Evolutionary conservation across 2,329 filamentous ascomycete species (phyloP).

Genomic region (Dactylellina parvicollis): DNA sequence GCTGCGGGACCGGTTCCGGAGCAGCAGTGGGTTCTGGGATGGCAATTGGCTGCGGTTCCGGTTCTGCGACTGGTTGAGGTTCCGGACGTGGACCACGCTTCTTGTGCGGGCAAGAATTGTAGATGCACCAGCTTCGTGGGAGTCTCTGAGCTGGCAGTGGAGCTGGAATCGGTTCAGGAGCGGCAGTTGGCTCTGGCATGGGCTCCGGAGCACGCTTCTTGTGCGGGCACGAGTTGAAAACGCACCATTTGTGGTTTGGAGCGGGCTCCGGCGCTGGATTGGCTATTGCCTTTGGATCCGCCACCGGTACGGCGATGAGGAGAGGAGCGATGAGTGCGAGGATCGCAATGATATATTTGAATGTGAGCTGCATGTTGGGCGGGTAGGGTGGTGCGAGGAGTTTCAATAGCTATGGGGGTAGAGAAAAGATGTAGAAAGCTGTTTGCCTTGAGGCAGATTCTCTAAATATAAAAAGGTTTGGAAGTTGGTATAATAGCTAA

Average conservation of each 20-base stretch:
- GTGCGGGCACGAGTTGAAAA: slow-evolving; percentile 10
- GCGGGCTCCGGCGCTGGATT: not conserved
- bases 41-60: not conserved
- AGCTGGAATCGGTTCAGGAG: not conserved
- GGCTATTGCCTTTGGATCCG: slow-evolving; percentile 23
- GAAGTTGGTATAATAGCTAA: slow-evolving; percentile 33
- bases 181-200: slow-evolving; percentile 10
- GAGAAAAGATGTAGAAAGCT: slow-evolving; percentile 13
- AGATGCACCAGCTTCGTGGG: slow-evolving; percentile 7
- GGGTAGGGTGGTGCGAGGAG: slow-evolving; percentile 1
- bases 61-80: too few relatives aligned
- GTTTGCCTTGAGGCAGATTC: slow-evolving; percentile 37
- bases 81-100: slow-evolving; percentile 18
- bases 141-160: not conserved
- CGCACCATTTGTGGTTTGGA: not conserved
- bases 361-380: slow-evolving; percentile 40
- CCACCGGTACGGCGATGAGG: slow-evolving; percentile 28
- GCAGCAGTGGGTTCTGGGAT: slow-evolving; percentile 3
- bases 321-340: slow-evolving; percentile 26
- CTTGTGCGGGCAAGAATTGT: slow-evolving; percentile 7
- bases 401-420: slow-evolving; percentile 29
- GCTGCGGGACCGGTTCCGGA: not conserved
- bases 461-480: slow-evolving; percentile 22
- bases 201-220: slow-evolving; percentile 3
- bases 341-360: slow-evolving; percentile 27